A percentile compares a stretch with the other conserved stretches of the same genome.
Evolutionary conservation across 2,329 filamentous ascomycete genomes (phyloP).

Genomic region (Aspergillus pseudoviridinutans): DNA sequence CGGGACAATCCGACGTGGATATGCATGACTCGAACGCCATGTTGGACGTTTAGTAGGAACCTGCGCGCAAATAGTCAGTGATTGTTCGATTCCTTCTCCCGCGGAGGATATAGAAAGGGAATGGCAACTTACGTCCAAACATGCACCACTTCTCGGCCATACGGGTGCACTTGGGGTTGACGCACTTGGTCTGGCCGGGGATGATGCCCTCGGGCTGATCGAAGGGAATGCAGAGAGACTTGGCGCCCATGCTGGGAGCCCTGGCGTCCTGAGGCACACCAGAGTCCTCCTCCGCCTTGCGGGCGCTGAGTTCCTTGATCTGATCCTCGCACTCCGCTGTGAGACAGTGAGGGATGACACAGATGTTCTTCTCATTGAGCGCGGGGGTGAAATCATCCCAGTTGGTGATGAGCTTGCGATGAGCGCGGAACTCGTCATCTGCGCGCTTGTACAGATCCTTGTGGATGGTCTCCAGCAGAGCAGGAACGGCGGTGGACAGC

Average conservation of each 20-base stretch:
- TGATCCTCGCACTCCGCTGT: conserved; percentile 83
- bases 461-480: conserved; percentile 86
- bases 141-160: conserved; percentile 83
- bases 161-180: conserved; percentile 78
- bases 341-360: conserved; percentile 86
- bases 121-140: conserved; percentile 66
- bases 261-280: conserved; percentile 71
- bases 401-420: conserved; percentile 74
- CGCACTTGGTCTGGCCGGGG: conserved; percentile 80
- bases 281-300: conserved; percentile 56
- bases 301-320: conserved; percentile 88
- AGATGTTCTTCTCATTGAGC: conserved; percentile 86
- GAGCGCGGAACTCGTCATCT: conserved; percentile 70
- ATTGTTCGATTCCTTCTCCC: background rate
- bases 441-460: conserved; percentile 74
- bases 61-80: conserved; percentile 11
- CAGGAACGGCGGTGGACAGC: conserved; percentile 68
- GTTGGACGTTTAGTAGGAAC: conserved; percentile 25
- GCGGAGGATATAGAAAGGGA: background rate
- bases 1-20: background rate
- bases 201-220: conserved; percentile 80
- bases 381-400: conserved; percentile 92
- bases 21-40: background rate
- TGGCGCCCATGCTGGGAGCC: conserved; percentile 71
- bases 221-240: conserved; percentile 74